Conservation (phyloP, 225 moss, liverwort and hornwort genomes). For the Ulota crispa region DNA sequence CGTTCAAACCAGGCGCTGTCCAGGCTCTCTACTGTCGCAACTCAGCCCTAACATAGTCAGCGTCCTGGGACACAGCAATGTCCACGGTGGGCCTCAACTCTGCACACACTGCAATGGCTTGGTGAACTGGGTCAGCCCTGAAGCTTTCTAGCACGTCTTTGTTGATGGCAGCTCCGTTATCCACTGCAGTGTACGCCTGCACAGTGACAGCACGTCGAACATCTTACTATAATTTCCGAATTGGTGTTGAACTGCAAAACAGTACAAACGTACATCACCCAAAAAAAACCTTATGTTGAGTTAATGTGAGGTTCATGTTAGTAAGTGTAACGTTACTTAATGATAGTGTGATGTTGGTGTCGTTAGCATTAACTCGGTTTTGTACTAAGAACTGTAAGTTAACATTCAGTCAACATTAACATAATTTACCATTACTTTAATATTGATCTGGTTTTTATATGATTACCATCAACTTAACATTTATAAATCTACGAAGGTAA, state of each 20-base stretch:
- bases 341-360: neutral
- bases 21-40: slow-evolving; percentile 65
- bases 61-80: slow-evolving; percentile 87
- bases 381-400: neutral
- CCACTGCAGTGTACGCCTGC: slow-evolving; percentile 91
- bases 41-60: slow-evolving; percentile 89
- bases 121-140: slow-evolving; percentile 83
- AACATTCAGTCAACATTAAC: neutral
- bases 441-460: neutral
- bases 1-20: neutral
- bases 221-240: neutral
- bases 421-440: neutral
- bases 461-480: neutral
- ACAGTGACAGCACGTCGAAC: neutral
- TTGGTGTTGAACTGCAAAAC: neutral
- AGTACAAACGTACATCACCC: neutral
- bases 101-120: slow-evolving; percentile 82
- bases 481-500: neutral
- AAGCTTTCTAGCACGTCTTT: slow-evolving; percentile 80
- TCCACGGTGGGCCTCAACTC: slow-evolving; percentile 89
- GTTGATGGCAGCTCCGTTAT: slow-evolving; percentile 72
- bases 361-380: neutral
- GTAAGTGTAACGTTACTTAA: neutral
- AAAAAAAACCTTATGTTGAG: neutral
- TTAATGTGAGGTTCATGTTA: neutral